A percentile compares a stretch with the other conserved stretches of the same genome.
These are phyloP conservation scores for Cladorrhinum sp. DNA, from an alignment of 2,329 filamentous ascomycete species.

Conservation along the genomic window DNA sequence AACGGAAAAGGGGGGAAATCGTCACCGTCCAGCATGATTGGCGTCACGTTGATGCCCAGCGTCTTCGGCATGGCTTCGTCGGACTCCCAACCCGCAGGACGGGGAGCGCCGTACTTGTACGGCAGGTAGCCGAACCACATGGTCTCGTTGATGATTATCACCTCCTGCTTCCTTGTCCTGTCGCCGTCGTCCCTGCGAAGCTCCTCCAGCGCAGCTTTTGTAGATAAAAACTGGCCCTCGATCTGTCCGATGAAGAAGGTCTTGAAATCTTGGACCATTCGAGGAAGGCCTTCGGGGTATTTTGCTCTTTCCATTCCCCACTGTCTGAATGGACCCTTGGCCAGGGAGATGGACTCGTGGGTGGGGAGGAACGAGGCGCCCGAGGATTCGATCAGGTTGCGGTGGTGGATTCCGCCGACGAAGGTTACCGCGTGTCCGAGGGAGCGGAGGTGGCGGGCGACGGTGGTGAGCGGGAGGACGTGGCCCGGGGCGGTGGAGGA, in stretches of 20 bases:
- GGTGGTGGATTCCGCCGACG: conserved; percentile 37
- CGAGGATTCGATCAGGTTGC: conserved; percentile 33
- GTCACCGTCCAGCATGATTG: conserved; percentile 35
- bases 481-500: conserved; percentile 17
- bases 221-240: conserved; percentile 19
- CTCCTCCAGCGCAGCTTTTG: conserved; percentile 30
- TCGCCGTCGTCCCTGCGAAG: too few species aligned
- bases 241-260: conserved; percentile 35
- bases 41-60: conserved; percentile 38
- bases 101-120: conserved; percentile 34
- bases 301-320: conserved; percentile 13
- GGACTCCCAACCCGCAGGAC: conserved; percentile 33
- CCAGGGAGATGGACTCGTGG: conserved; percentile 32
- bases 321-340: conserved; percentile 11
- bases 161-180: conserved; percentile 33
- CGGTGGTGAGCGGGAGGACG: conserved; percentile 19
- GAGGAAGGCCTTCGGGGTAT: conserved; percentile 11
- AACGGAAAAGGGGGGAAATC: conserved; percentile 29
- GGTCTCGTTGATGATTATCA: conserved; percentile 42
- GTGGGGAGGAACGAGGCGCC: conserved; percentile 39
- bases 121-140: conserved; percentile 38
- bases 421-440: conserved; percentile 42
- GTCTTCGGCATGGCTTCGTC: conserved; percentile 18
- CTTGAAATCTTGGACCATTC: conserved; percentile 29
- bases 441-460: conserved; percentile 36